Evolutionary conservation across 805 yeast species (phyloP), one percentile per base, ranked within the genome.

Genomic region (Candida loeiensis): DNA sequence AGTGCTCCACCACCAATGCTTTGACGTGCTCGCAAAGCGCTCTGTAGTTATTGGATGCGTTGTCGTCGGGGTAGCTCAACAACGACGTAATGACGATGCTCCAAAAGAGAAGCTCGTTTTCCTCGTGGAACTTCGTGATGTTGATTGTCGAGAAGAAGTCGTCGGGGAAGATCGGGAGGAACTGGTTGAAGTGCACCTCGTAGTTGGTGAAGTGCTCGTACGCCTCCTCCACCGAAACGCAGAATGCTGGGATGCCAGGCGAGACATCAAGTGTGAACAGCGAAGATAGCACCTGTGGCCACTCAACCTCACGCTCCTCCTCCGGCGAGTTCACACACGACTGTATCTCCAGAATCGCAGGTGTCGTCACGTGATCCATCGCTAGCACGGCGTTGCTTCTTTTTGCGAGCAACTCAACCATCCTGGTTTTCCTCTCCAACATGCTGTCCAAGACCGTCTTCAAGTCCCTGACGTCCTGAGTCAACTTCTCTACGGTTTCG

Each of bases 81-180:
- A 52, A 56, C 2, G 71, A 56, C 4, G 70, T 63, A 19, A 59
- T 46, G 21, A 68, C 54, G 21, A 69, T 64, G 31, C 64, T 51
- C 74, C 74, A 69, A 49, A 69, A 69, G 18, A 69, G 47, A 21
- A 69, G 48, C 33, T 58, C 63, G 46, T 63, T 64, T 24, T 64
- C 65, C 17, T 34, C 32, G 36, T 49, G 46, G 34, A 54, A 44
- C 16, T 27, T 25, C 26, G 15, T 39, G n/a, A 46, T 25, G 37
- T 45, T 33, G 39, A 48, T 41, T 36, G 42, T 38, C 9, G 41
- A 35, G 36, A 48, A 48, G 44, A 47, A 48, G 37, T 51, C 47
- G 39, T 45, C 44, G 32, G 51, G 49, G 48, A 52, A 54, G 6
- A 65, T 62, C 5, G 71, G 71, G 22, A 65, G 45, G 37, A 46